Base-by-base conservation (phyloP, 768 basidiomycete species). In the Psilocybe azurescens region DNA sequence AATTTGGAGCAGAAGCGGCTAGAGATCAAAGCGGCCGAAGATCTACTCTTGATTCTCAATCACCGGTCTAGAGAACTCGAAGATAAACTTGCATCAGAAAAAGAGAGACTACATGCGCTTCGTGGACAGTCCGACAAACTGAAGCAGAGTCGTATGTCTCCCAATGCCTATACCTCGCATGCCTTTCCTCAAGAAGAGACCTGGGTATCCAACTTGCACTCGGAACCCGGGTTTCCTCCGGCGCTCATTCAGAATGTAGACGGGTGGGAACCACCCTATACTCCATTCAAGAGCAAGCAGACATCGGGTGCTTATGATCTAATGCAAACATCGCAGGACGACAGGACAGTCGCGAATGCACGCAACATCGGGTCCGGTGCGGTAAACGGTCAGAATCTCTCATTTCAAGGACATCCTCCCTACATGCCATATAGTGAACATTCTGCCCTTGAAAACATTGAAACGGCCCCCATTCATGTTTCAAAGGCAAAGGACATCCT, bases 21-120 rank as follows among this genome's bases (percentile, higher is more conserved):
- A 65, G 90, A 91, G 66, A 83, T 88, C 52, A 83, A 83, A 66
- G 73, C 72, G n/a, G 75, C 88, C 28, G 91, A 95, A 72, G 90
- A 91, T 54, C 79, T 87, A 14, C 79, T 93, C 18, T 75, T 80
- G 50, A 80, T 85, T 9, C 79, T 93, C 38, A 88, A 83, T 69
- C 79, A 80, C 38, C 86, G 89, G 53, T 87, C 90, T 49, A 83
- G 86, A 63, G 90, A 90, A 68, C 76, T 95, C 59, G 93, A 95
- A 74, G 88, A 89, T 52, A 83, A 78, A 67, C 81, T 95, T 38
- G 80, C 83, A 33, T 80, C 83, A 60, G 86, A 88, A 74, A 87
- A 82, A 75, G 85, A 85, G 65, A 80, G 80, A 58, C 75, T 95
- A 59, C 80, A 75, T 64, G 71, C 74, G n/a, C 79, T 86, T 39